phyloP scores from a whole-genome alignment of 2,329 filamentous ascomycete species.

The Chaetomium sp. region DNA sequence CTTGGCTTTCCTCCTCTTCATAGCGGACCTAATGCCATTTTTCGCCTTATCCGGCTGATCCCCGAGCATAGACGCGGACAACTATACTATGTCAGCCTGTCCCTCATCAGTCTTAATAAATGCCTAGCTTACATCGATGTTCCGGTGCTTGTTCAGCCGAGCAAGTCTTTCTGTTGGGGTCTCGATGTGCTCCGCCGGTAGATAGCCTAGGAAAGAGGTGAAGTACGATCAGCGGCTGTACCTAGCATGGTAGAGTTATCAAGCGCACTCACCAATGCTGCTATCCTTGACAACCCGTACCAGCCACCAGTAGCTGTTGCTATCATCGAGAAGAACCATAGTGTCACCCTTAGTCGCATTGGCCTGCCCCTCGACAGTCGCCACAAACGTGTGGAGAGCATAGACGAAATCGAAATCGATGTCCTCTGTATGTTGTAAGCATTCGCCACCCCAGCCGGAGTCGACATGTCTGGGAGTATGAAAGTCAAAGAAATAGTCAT shows the following conservation, averaged over 20 bases:
- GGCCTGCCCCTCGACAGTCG: constrained; percentile 94
- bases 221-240: constrained; percentile 20
- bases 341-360: constrained; percentile 98
- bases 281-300: constrained; percentile 96
- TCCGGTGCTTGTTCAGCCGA: constrained; percentile 92
- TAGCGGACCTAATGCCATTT: constrained; percentile 75
- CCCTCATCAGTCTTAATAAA: neutral
- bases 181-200: constrained; percentile 96
- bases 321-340: constrained; percentile 96
- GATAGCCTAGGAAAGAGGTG: constrained; percentile 58
- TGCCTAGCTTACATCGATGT: constrained; percentile 71
- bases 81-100: constrained; percentile 35
- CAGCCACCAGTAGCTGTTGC: constrained; percentile 99
- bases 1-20: constrained; percentile 75
- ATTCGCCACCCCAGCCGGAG: constrained; percentile 67
- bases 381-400: constrained; percentile 93
- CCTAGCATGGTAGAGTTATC: neutral
- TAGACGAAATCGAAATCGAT: constrained; percentile 99
- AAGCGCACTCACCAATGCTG: constrained; percentile 61
- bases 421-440: constrained; percentile 93
- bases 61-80: constrained; percentile 57
- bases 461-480: constrained; percentile 59
- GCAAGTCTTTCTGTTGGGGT: constrained; percentile 93
- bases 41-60: constrained; percentile 70
- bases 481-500: constrained; percentile 50